Base-by-base conservation (phyloP, 129 eudicot genomes). In the Gnaphalium uliginosum region DNA sequence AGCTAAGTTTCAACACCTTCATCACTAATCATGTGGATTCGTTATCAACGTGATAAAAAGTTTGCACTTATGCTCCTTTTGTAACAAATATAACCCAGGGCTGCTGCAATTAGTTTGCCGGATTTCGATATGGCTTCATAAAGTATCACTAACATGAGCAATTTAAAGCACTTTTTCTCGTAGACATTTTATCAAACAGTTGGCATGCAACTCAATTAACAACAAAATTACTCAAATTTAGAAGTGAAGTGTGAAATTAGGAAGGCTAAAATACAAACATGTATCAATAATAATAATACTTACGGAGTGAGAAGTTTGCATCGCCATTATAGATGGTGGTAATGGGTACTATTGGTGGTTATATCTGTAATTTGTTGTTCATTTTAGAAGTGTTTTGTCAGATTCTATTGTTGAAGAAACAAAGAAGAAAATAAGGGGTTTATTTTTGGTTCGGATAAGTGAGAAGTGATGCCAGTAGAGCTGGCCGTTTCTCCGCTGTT, bases 281-380 rank as follows among this genome's bases (percentile, higher is more conserved):
- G 33, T 71, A 6, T 71, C 4, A 4, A 9, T 54, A 24, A 59
- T 5, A 10, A 30, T 18, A 15, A 21, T 22, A 72, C 67, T 72
- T 72, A 72, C 76, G 33, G 76, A 32, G 32, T 72, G 76, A 72
- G 76, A 72, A 33, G 76, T 56, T 72, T 72, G 76, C 76, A 72
- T 72, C 76, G 76, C 76, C 76, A 57, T 72, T 72, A 32, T 25
- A 72, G 76, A 57, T 72, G 33, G 56, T 30, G 22, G 23, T 22
- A 19, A 5, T 19, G 18, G 67, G 22, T 56, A 32, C 33, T 29
- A 57, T 7, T n/a, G 24, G 4, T 63, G 41, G 43, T 29, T 27
- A 23, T 30, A 29, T n/a, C 19, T 26, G 43, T 27, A 26, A 53
- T 53, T 17, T 6, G 19, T 63, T 17, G 39, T 26, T 63, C 41